Percentiles rank a stretch among this genome's conserved stretches.
Evolutionary conservation across 1,284 basidiomycete genomes (phyloP).

Genomic region (Sutorius eximius): DNA sequence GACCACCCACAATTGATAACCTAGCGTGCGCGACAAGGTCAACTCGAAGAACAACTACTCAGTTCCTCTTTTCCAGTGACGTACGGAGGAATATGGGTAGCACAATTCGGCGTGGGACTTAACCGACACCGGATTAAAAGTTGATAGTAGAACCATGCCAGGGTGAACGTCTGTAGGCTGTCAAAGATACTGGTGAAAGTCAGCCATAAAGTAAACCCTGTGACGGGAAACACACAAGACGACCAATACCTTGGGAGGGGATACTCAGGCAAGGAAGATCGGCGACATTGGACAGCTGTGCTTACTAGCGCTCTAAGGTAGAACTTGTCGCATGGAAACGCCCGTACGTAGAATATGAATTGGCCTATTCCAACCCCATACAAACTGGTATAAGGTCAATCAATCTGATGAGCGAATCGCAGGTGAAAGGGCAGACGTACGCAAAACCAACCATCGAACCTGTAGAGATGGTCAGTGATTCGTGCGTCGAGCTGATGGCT

Average conservation of each 20-base stretch:
- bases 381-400: constrained; percentile 9
- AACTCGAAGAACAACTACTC: background rate
- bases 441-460: constrained; percentile 4
- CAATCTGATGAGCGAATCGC: background rate
- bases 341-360: constrained; percentile 17
- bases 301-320: constrained; percentile 14
- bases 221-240: constrained; percentile 10
- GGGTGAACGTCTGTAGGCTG: constrained; percentile 6
- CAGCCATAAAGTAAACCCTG: background rate
- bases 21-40: constrained; percentile 2
- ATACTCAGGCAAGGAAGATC: background rate
- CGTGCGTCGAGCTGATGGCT: too few species aligned
- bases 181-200: constrained; percentile 12
- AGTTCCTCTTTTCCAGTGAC: background rate
- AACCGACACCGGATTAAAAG: constrained; percentile 11
- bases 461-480: background rate
- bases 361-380: constrained; percentile 19
- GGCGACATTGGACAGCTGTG: too few species aligned
- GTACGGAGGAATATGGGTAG: constrained; percentile 9
- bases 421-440: constrained; percentile 3
- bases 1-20: constrained; percentile 1
- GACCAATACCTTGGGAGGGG: constrained; percentile 7
- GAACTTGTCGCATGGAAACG: constrained; percentile 18
- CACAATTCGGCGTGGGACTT: background rate
- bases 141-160: background rate